phyloP scores from a whole-genome alignment of 2,329 filamentous ascomycete species.

The Fusarium proliferatum region DNA sequence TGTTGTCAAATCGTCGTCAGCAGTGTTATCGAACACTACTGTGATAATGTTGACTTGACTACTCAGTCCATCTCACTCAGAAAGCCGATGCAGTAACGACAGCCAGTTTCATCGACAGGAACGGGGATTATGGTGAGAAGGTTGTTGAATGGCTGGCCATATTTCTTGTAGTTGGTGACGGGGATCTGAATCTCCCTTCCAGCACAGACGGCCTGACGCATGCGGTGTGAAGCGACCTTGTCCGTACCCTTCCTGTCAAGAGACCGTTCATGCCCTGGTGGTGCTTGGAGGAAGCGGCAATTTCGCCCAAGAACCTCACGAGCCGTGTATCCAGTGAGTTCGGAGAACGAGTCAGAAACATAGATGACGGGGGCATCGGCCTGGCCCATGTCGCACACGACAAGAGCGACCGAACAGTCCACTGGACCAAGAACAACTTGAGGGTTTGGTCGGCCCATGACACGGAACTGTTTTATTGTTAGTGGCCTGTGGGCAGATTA shows the following conservation, averaged over 20 bases:
- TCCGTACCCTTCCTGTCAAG: conserved; percentile 29
- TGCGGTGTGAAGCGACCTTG: conserved; percentile 67
- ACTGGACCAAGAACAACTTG: conserved; percentile 83
- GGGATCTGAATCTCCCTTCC: conserved; percentile 60
- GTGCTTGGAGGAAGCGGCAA: conserved; percentile 85
- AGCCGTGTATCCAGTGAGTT: conserved; percentile 81
- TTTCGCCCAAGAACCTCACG: conserved; percentile 82
- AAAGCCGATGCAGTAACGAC: conserved; percentile 83
- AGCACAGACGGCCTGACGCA: conserved; percentile 59
- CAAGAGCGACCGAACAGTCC: conserved; percentile 84
- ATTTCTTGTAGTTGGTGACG: conserved; percentile 84
- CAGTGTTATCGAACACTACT: background rate
- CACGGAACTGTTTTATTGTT: conserved; percentile 59
- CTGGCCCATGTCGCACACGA: conserved; percentile 81
- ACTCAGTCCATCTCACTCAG: conserved; percentile 71
- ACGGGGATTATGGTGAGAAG: conserved; percentile 88
- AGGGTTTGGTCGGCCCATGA: conserved; percentile 77
- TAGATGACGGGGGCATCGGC: conserved; percentile 86
- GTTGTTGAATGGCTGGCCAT: conserved; percentile 84
- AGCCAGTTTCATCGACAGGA: conserved; percentile 70
- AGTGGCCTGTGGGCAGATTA: background rate
- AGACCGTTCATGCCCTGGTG: conserved; percentile 61
- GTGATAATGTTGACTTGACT: too few species aligned
- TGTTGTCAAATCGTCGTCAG: background rate
- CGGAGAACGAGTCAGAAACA: conserved; percentile 81